Conservation (phyloP, 2,329 filamentous ascomycete species). For the Arthrobotrys sinensis region DNA sequence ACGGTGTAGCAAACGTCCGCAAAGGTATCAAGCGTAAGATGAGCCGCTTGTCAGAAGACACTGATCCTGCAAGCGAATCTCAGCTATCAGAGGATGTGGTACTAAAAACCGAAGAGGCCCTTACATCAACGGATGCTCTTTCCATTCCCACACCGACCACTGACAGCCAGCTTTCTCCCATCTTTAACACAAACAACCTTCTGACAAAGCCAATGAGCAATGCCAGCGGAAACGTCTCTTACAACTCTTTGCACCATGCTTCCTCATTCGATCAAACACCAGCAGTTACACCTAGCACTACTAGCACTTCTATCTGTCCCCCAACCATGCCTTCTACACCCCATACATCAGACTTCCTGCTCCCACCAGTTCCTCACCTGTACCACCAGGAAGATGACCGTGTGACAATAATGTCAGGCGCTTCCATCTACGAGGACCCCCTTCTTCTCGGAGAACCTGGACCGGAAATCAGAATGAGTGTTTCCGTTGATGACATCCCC, state of each 20-base stretch:
- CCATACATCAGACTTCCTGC: conserved; percentile 56
- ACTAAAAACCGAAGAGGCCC: conserved; percentile 40
- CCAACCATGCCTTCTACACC: conserved; percentile 58
- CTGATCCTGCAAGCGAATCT: conserved; percentile 64
- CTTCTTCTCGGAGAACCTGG: conserved; percentile 64
- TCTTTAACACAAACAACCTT: conserved; percentile 43
- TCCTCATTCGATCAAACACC: conserved; percentile 60
- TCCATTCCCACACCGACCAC: conserved; percentile 55
- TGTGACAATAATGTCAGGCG: conserved; percentile 58
- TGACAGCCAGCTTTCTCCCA: conserved; percentile 51
- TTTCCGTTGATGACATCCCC: conserved; percentile 64
- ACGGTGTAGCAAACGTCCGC: conserved; percentile 55
- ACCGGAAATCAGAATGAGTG: conserved; percentile 65
- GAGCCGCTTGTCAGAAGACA: conserved; percentile 59
- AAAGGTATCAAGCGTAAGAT: conserved; percentile 61
- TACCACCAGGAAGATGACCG: conserved; percentile 55
- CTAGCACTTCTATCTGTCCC: conserved; percentile 54
- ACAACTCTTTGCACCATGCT: conserved; percentile 52
- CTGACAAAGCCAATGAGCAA: conserved; percentile 59
- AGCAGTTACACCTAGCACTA: conserved; percentile 60
- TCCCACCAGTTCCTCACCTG: conserved; percentile 44
- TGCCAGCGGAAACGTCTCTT: conserved; percentile 47
- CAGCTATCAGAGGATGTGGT: conserved; percentile 49
- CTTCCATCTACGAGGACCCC: conserved; percentile 60
- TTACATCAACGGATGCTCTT: conserved; percentile 44